Conservation (phyloP, 2,329 filamentous ascomycete species). For the Colletotrichum falcatum region DNA sequence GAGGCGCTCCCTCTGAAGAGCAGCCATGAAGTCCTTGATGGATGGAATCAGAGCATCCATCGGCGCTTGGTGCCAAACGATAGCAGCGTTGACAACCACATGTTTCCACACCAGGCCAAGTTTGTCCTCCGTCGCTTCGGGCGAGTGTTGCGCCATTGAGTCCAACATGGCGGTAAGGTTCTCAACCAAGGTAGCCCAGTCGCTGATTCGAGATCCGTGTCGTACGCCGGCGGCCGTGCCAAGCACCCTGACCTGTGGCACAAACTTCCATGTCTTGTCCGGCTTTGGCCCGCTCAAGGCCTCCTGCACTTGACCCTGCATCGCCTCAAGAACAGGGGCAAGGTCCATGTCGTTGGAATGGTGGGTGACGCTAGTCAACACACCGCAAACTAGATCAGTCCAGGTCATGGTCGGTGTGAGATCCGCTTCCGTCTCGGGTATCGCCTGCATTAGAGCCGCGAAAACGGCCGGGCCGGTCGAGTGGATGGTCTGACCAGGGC, state of each 20-base stretch:
- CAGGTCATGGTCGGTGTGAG: conserved; percentile 62
- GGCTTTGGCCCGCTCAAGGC: conserved; percentile 54
- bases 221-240: conserved; percentile 82
- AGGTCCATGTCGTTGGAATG: conserved; percentile 83
- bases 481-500: conserved; percentile 69
- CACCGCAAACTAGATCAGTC: conserved; percentile 77
- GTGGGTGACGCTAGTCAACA: conserved; percentile 85
- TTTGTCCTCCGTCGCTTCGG: conserved; percentile 51
- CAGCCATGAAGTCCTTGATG: conserved; percentile 73
- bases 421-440: conserved; percentile 63
- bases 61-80: conserved; percentile 80
- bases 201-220: conserved; percentile 77
- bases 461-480: conserved; percentile 69
- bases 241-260: conserved; percentile 69
- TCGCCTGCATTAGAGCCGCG: conserved; percentile 61
- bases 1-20: conserved; percentile 73
- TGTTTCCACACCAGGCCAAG: conserved; percentile 65
- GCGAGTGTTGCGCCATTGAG: conserved; percentile 55
- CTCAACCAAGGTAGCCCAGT: conserved; percentile 77
- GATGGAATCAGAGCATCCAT: conserved; percentile 82
- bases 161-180: conserved; percentile 66
- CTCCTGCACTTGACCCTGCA: conserved; percentile 63
- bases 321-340: conserved; percentile 70
- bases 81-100: conserved; percentile 69
- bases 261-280: conserved; percentile 53